Conservation (phyloP, 192 early-diverging fungal species). For the Backusella tuberculispora region DNA sequence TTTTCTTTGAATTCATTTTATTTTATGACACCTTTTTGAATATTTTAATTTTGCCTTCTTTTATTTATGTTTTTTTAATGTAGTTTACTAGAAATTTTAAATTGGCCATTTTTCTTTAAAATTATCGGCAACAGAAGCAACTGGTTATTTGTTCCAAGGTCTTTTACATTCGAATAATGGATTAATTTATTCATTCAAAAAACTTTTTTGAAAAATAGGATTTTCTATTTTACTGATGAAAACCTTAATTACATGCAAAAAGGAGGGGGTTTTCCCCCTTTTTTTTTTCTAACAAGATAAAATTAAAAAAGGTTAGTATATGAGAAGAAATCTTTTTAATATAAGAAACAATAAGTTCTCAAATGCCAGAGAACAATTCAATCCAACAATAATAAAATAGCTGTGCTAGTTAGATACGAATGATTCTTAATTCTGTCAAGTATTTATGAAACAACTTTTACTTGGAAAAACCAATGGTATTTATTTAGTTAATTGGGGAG, state of each 20-base stretch:
- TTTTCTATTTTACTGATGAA: background rate
- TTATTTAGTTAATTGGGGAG: no score
- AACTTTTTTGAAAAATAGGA: background rate
- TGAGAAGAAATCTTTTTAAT: no score
- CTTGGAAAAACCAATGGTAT: no score
- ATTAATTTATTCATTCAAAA: background rate
- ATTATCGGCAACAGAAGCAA: background rate
- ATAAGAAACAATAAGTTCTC: no score
- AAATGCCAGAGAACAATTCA: no score
- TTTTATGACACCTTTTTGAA: background rate
- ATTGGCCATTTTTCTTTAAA: slow-evolving; percentile 1
- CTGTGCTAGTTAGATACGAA: no score
- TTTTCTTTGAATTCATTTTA: no score
- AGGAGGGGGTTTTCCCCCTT: background rate
- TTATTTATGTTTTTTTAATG: background rate
- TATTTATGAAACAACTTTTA: no score
- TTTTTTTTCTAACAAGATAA: background rate
- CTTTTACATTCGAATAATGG: background rate
- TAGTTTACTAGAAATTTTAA: background rate
- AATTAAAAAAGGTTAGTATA: no score
- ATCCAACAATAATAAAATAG: no score
- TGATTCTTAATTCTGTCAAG: no score
- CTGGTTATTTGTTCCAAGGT: background rate
- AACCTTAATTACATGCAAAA: background rate
- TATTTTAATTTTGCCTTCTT: background rate